Percentiles rank a stretch among this genome's conserved stretches.
Evolutionary conservation across 805 yeast species (phyloP).

Genomic region (Ascoidea rubescens): DNA sequence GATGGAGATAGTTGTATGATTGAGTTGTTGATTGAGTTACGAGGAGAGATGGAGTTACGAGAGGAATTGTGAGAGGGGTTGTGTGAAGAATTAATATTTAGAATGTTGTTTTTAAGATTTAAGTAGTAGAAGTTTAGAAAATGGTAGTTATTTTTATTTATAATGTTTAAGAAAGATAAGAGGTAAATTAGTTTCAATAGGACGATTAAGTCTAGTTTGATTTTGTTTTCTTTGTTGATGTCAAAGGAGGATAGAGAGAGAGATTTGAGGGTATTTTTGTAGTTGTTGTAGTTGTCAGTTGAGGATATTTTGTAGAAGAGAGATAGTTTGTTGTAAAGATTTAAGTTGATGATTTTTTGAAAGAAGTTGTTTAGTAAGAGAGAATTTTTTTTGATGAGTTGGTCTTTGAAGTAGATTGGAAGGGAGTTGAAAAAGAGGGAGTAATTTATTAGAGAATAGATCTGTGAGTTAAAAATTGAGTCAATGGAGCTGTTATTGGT

Average conservation of each 20-base stretch:
- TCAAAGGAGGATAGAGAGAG: background rate
- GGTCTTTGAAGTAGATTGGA: constrained; percentile 2
- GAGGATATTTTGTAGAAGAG: background rate
- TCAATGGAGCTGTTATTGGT: no score
- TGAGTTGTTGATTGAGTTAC: background rate
- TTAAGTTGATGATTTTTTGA: background rate
- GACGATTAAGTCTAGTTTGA: background rate
- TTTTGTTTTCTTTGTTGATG: background rate
- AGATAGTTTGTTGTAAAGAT: background rate
- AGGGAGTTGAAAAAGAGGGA: constrained; percentile 3
- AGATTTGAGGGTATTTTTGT: background rate
- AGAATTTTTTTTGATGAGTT: constrained; percentile 1
- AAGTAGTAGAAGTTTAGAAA: constrained; percentile 2
- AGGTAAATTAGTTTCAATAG: constrained; percentile 3
- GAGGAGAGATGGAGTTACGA: background rate
- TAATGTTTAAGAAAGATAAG: constrained; percentile 1
- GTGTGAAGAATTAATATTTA: no score
- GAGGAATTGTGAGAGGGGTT: background rate
- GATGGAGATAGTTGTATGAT: background rate
- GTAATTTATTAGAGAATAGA: background rate
- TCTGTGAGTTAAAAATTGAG: background rate
- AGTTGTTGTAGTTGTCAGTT: background rate
- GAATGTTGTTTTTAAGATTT: background rate
- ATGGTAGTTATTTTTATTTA: constrained; percentile 4
- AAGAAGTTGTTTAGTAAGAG: background rate